Evolutionary conservation across 345 rosid species (phyloP), one percentile per base, ranked within the genome.

Genomic region (Eucalyptus lansdowneana): DNA sequence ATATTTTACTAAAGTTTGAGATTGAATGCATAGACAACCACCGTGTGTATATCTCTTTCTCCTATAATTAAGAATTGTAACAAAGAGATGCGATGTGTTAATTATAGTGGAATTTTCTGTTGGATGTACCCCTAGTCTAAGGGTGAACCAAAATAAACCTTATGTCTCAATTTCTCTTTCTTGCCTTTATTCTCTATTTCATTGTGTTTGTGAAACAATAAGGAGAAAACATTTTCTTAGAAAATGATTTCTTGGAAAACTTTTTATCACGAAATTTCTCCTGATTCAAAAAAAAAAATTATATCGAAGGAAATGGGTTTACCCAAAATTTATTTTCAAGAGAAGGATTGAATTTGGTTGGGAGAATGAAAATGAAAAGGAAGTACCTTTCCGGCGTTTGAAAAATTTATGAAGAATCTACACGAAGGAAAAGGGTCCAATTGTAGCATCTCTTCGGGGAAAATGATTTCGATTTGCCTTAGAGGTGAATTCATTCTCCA

Each of bases 111-210:
- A 67, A 67, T 67, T 34, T 4, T 67, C 2, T 67, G 3, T 1
- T n/a, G 0, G 2, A 67, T 7, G 21, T 15, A 31, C 2, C 11
- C 40, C 11, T 31, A 67, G 6, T 31, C 8, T 67, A 67, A 67
- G 0, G 76, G 21, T 4, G 22, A 15, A 67, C 5, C 0, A 16
- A 0, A 1, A 67, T 15, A 67, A 31, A n/a, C 11, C 5, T 15
- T 67, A 9, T 67, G 22, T 67, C 40, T 67, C 11, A 17, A n/a
- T n/a, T 67, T 67, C 0, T 65, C 5, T 31, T 67, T 67, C 11
- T 67, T 0, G 3, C 11, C 0, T n/a, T 67, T 15, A 15, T 11
- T 15, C 21, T 67, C 3, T n/a, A 67, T n/a, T n/a, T 67, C 1
- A 0, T 15, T 31, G 9, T 31, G 6, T 7, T 4, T 67, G 19